Evolutionary conservation across 306 rosid genomes (phyloP).

Genomic region (Nissolia schottii): DNA sequence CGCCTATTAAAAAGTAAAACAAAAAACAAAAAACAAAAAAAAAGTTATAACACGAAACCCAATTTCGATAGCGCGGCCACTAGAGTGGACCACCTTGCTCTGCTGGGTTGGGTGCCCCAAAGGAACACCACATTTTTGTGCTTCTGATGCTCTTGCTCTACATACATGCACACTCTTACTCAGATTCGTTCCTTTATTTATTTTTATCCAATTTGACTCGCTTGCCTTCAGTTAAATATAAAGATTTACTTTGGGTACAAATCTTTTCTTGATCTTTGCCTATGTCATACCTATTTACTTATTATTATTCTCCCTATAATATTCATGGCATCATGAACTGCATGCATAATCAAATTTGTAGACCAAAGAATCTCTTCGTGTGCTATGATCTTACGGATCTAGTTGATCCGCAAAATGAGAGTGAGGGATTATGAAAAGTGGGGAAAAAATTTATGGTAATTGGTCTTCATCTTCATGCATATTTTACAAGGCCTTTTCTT

Average conservation of each 20-base stretch:
- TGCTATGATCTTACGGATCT: not conserved
- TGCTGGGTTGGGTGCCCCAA: conserved; percentile 31
- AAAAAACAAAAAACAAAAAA: too few relatives aligned
- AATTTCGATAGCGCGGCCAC: conserved; percentile 32
- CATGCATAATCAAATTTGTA: not conserved
- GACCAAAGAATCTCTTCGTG: not conserved
- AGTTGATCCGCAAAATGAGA: not conserved
- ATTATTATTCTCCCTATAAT: not conserved
- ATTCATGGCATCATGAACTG: not conserved
- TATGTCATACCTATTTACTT: not conserved
- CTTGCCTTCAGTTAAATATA: not conserved
- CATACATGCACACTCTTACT: not conserved
- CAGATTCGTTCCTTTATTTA: too few relatives aligned
- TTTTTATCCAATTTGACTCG: not conserved
- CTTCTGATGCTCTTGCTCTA: not conserved
- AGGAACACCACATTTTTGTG: conserved; percentile 17
- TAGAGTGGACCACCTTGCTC: conserved; percentile 28
- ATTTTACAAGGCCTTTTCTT: not conserved
- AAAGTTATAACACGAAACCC: too few relatives aligned
- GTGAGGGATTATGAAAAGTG: not conserved
- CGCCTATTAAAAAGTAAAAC: too few relatives aligned
- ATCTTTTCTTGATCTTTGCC: not conserved
- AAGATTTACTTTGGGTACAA: not conserved
- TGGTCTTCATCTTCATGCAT: not conserved
- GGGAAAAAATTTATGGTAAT: not conserved